phyloP scores from a whole-genome alignment of 2,329 filamentous ascomycete species.

The Fusarium nanum region DNA sequence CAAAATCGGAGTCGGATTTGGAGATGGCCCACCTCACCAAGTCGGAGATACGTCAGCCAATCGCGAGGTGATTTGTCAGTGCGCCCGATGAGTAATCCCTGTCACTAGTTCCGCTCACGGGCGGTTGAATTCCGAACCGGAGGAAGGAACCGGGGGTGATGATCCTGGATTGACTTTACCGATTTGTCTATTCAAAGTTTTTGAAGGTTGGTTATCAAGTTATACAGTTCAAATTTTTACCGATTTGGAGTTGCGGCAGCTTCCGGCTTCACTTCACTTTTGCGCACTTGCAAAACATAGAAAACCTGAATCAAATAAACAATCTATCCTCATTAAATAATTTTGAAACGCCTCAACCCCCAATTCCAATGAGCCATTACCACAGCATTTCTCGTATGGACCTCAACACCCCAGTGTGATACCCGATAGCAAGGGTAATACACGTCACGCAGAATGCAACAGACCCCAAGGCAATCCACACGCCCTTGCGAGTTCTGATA shows the following conservation, averaged over 20 bases:
- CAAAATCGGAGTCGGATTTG: neutral
- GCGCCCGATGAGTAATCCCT: neutral
- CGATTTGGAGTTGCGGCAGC: neutral
- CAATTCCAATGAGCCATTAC: neutral
- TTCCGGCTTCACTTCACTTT: neutral
- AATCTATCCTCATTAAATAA: neutral
- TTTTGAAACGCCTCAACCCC: neutral
- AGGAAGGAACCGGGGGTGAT: neutral
- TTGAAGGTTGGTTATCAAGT: no score
- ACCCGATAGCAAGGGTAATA: neutral
- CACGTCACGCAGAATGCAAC: neutral
- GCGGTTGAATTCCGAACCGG: neutral
- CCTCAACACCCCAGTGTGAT: neutral
- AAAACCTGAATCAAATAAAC: neutral
- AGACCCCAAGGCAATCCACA: neutral
- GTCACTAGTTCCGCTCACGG: neutral
- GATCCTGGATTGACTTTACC: neutral
- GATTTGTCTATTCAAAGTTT: no score
- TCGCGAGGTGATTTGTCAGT: neutral
- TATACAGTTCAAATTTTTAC: no score
- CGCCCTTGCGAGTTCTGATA: rapidly evolving
- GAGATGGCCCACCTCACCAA: neutral
- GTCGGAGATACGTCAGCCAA: neutral
- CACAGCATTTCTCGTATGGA: neutral
- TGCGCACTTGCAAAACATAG: no score